Evolutionary conservation across 2,329 filamentous ascomycete genomes (phyloP).

Genomic region (Immersiporthe knoxdaviesiana): DNA sequence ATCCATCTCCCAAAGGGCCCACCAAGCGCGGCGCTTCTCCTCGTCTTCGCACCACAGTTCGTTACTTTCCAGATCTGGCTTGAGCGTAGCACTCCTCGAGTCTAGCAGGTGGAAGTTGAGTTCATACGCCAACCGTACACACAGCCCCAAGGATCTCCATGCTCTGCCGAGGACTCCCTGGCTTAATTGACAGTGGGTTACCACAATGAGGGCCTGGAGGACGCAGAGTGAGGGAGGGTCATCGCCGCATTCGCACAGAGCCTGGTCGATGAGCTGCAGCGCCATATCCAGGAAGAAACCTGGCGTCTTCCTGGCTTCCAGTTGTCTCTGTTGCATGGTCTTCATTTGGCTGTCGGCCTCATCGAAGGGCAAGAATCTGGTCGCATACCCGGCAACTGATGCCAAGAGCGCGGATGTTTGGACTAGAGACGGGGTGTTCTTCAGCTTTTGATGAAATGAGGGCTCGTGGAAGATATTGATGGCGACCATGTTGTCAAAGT

Average conservation of each 20-base stretch:
- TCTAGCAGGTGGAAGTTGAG: neutral
- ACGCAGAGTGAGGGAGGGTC: neutral
- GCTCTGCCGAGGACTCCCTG: neutral
- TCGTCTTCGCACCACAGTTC: neutral
- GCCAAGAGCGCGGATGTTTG: neutral
- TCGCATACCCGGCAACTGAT: neutral
- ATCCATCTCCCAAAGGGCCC: neutral
- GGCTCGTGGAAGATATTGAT: neutral
- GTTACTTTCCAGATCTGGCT: neutral
- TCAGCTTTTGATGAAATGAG: neutral
- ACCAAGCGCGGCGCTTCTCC: neutral
- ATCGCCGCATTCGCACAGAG: neutral
- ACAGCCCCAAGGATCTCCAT: neutral
- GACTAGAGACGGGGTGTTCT: neutral
- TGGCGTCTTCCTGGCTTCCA: neutral
- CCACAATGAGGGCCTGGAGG: neutral
- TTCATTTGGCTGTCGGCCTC: neutral
- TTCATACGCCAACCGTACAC: neutral
- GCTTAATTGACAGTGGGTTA: neutral
- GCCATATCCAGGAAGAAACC: neutral
- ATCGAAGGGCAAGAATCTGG: neutral
- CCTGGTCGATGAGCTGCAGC: neutral
- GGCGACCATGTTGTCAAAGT: neutral
- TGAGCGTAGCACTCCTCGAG: neutral
- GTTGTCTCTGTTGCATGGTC: neutral